Percentiles rank a stretch among this genome's conserved stretches.
phyloP scores from a whole-genome alignment of 1,139 yeast genomes.

The Suzukiozyma palmioleophila region DNA sequence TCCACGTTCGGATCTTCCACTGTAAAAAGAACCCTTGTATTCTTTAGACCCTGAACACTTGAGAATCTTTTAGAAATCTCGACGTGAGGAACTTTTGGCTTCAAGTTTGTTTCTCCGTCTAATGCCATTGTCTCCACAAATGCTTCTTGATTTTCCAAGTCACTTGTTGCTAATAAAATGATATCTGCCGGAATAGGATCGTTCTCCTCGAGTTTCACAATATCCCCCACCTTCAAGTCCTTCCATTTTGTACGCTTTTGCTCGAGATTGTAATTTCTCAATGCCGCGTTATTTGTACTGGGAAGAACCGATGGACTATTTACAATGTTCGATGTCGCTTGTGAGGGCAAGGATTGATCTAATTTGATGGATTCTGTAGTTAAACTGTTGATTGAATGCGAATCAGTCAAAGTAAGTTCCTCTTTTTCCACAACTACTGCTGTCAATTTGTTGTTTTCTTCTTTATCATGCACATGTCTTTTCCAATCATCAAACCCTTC shows the following conservation, averaged over 20 bases:
- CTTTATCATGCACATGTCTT: slow-evolving; percentile 79
- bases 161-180: slow-evolving; percentile 58
- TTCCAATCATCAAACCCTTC: slow-evolving; percentile 94
- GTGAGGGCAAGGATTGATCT: neutral
- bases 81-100: slow-evolving; percentile 64
- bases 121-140: slow-evolving; percentile 94
- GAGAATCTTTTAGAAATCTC: slow-evolving; percentile 51
- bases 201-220: slow-evolving; percentile 65
- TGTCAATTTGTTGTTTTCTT: slow-evolving; percentile 68
- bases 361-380: slow-evolving; percentile 27
- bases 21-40: slow-evolving; percentile 49
- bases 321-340: neutral
- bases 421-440: slow-evolving; percentile 35
- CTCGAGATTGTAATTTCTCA: slow-evolving; percentile 32
- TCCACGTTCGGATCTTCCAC: slow-evolving; percentile 91
- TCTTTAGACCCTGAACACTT: slow-evolving; percentile 48
- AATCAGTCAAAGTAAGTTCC: slow-evolving; percentile 25
- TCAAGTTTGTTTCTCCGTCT: slow-evolving; percentile 94
- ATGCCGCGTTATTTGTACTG: slow-evolving; percentile 21
- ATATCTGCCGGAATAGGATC: slow-evolving; percentile 96
- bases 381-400: slow-evolving; percentile 35
- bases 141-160: slow-evolving; percentile 65
- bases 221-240: slow-evolving; percentile 78
- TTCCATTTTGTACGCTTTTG: slow-evolving; percentile 57
- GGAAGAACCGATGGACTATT: slow-evolving; percentile 1